Evolutionary conservation across 2,329 filamentous ascomycete genomes (phyloP), one percentile per base, ranked within the genome.

Genomic region (Ophiostoma populinum): DNA sequence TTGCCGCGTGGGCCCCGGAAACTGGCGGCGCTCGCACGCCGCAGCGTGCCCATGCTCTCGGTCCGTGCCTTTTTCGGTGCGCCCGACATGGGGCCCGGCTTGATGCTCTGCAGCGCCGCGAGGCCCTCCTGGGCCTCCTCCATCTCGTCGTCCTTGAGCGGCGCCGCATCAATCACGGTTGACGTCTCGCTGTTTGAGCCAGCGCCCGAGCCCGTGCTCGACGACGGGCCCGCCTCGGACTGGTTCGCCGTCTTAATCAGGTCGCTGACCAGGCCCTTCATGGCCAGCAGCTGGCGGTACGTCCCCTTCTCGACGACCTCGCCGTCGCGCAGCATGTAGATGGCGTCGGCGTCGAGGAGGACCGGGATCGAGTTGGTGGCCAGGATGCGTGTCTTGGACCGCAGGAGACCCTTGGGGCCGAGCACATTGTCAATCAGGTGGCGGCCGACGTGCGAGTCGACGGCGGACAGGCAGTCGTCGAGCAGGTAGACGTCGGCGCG

Each of bases 291-390:
- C 52, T 94, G 81, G 45, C 78, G 74, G 54, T 90, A 95, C 1
- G 86, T 93, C 25, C 90, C 90, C 46, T 77, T 76, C 53, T 98
- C 90, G 24, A 80, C 65, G 36, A 95, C 75, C 41, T 74, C 75
- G 34, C 85, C 82, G 33, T 92, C 81, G 44, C 80, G 75, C 32
- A 98, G 57, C 36, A 98, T 65, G 34, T 74, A 78, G 47, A 98
- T 87, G 54, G 79, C 90, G 54, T 93, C 82, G 1, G 90, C 80
- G 52, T 92, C 80, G 49, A 79, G 75, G 21, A 98, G 62, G 5
- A 98, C 83, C 6, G 85, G 75, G 39, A 98, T 94, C 0, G 90
- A 80, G 51, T 98, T 98, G 15, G 90, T 98, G 8, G 90, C 86
- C 33, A 98, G 65, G 36, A 98, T 80, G 44, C 87, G 75, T 6